These are phyloP conservation scores for Calonectria fujianensis DNA, from an alignment of 2,329 filamentous ascomycete species.

Conservation along the genomic window DNA sequence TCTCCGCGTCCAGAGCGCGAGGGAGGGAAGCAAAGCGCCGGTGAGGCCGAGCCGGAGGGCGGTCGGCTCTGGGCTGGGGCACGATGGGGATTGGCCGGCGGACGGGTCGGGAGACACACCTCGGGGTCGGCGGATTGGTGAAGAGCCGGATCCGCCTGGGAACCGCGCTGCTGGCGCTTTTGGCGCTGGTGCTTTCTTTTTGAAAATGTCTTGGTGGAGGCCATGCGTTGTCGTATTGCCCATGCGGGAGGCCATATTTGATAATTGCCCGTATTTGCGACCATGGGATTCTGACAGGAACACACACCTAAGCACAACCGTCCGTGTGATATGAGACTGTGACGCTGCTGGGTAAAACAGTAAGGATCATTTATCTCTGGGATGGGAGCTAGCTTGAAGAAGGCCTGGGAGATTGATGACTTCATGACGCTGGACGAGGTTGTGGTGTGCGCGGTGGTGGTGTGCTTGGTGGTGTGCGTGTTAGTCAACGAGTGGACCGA, in stretches of 20 bases:
- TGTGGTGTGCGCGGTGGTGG: neutral
- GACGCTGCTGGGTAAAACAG: constrained; percentile 12
- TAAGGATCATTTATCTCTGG: neutral
- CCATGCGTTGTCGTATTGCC: constrained; percentile 7
- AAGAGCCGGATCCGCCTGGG: constrained; percentile 38
- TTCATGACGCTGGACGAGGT: neutral
- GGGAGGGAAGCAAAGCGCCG: neutral
- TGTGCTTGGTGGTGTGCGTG: constrained; percentile 10
- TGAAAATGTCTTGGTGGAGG: neutral
- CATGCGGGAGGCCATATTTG: constrained; percentile 21
- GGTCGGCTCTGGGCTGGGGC: constrained; percentile 3
- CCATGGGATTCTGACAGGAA: constrained; percentile 13
- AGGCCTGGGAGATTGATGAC: constrained; percentile 2
- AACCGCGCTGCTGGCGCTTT: constrained; percentile 24
- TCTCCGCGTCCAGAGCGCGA: constrained; percentile 11
- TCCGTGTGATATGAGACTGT: constrained; percentile 11
- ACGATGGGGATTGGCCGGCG: constrained; percentile 21
- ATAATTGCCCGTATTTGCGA: constrained; percentile 6
- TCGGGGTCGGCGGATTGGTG: constrained; percentile 13
- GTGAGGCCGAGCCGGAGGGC: constrained; percentile 19
- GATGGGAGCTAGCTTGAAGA: constrained; percentile 11
- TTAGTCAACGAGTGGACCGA: constrained; percentile 19
- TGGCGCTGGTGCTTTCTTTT: constrained; percentile 12
- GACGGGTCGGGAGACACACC: constrained; percentile 13
- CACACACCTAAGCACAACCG: neutral